Evolutionary conservation across 768 basidiomycete species (phyloP).

Genomic region (Boletus tomentosulus): DNA sequence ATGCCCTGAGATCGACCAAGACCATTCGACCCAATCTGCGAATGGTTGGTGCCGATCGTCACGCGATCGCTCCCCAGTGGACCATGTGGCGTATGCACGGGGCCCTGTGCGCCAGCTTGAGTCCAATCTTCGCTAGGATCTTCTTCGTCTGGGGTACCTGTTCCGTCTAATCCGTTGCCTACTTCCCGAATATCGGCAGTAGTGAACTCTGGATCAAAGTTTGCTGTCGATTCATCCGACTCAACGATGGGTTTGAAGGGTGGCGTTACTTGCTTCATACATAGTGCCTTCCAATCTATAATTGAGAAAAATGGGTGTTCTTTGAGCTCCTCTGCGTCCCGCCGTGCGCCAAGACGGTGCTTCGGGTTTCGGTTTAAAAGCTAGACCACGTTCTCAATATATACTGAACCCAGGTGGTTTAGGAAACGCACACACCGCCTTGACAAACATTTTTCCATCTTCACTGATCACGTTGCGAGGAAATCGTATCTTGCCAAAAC

Average conservation of each 20-base stretch:
- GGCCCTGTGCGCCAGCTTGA: slow-evolving; percentile 29
- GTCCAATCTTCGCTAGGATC: slow-evolving; percentile 67
- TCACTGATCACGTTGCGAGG: slow-evolving; percentile 96
- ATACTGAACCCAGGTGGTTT: slow-evolving; percentile 7
- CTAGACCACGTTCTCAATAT: slow-evolving; percentile 39
- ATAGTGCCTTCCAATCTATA: slow-evolving; percentile 90
- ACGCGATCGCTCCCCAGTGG: slow-evolving; percentile 63
- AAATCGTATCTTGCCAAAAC: slow-evolving; percentile 98
- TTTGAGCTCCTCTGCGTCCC: slow-evolving; percentile 91
- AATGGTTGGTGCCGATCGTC: slow-evolving; percentile 9
- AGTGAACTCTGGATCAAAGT: slow-evolving; percentile 99
- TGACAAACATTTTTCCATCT: slow-evolving; percentile 98
- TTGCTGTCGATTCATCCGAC: slow-evolving; percentile 95
- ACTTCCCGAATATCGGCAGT: slow-evolving; percentile 80
- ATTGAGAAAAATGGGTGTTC: slow-evolving; percentile 90
- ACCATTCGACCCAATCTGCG: slow-evolving; percentile 17
- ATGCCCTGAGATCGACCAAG: slow-evolving; percentile 34
- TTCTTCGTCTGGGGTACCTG: slow-evolving; percentile 43
- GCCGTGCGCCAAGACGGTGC: slow-evolving; percentile 86
- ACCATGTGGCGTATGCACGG: slow-evolving; percentile 65
- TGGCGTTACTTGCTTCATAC: slow-evolving; percentile 85
- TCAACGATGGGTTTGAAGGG: slow-evolving; percentile 98
- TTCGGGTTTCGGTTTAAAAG: slow-evolving; percentile 98
- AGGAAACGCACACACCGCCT: slow-evolving; percentile 66
- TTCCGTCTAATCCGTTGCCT: slow-evolving; percentile 50